phyloP scores from a whole-genome alignment of 768 basidiomycete genomes.

The Rhizopogon vinicolor region DNA sequence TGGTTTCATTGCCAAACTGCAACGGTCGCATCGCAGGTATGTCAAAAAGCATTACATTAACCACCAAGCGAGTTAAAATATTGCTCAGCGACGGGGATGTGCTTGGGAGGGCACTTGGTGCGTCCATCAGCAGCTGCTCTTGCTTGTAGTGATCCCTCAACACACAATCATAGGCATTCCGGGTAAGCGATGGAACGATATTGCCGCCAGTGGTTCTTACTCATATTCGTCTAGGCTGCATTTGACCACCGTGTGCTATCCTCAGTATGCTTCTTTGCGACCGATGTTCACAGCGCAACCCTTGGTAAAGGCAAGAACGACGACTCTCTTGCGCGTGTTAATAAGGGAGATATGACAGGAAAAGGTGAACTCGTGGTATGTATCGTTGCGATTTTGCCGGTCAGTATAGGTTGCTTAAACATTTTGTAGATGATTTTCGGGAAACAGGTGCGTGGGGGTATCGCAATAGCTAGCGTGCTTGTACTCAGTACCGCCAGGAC shows the following conservation, averaged over 20 bases:
- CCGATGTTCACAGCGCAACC: slow-evolving; percentile 85
- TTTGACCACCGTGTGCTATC: slow-evolving; percentile 82
- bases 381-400: background rate
- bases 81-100: slow-evolving; percentile 78
- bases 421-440: slow-evolving; percentile 83
- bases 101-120: slow-evolving; percentile 82
- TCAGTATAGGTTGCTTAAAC: background rate
- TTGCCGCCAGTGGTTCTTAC: background rate
- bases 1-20: slow-evolving; percentile 72
- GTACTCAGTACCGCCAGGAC: slow-evolving; percentile 45
- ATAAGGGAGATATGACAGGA: slow-evolving; percentile 66
- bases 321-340: slow-evolving; percentile 71
- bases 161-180: slow-evolving; percentile 37
- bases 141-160: background rate
- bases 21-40: slow-evolving; percentile 86
- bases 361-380: slow-evolving; percentile 84
- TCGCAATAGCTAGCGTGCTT: background rate
- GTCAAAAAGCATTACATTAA: slow-evolving; percentile 11
- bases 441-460: slow-evolving; percentile 58
- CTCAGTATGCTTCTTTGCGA: slow-evolving; percentile 92
- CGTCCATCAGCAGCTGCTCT: slow-evolving; percentile 14
- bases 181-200: slow-evolving; percentile 27
- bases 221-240: slow-evolving; percentile 54
- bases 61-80: slow-evolving; percentile 3
- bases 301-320: slow-evolving; percentile 84